These are phyloP conservation scores for Groenewaldozyma salmanticensis DNA, from an alignment of 805 yeast species.

Conservation along the genomic window DNA sequence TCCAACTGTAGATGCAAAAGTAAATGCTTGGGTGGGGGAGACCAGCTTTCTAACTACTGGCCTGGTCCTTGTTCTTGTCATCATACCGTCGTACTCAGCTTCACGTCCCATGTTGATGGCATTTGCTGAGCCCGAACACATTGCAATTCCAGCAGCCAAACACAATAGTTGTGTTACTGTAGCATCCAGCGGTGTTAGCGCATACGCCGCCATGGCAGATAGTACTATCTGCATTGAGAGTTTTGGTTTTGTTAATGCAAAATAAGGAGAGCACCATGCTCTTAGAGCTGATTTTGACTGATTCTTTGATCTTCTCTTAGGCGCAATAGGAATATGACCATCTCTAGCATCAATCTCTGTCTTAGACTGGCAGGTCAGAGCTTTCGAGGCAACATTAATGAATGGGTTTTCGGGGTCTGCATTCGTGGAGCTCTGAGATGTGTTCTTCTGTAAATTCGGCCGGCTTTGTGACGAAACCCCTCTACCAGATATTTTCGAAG, in stretches of 20 bases:
- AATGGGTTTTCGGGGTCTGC: conserved; percentile 1
- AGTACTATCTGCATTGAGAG: conserved; percentile 80
- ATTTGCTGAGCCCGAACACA: conserved; percentile 90
- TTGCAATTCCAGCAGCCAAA: conserved; percentile 74
- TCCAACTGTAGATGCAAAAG: conserved; percentile 72
- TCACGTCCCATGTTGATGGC: conserved; percentile 97
- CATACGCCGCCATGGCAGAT: conserved; percentile 89
- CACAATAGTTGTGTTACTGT: conserved; percentile 60
- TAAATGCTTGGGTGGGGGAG: conserved; percentile 65
- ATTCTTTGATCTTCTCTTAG: conserved; percentile 2
- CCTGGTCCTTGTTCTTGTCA: conserved; percentile 80
- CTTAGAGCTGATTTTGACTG: conserved; percentile 6
- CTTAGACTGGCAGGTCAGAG: conserved; percentile 15
- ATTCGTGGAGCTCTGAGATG: too few relatives aligned
- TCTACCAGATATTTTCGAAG: too few relatives aligned
- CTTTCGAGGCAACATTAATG: conserved; percentile 10
- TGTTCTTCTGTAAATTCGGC: too few relatives aligned
- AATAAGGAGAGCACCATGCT: conserved; percentile 30
- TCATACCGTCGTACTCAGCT: conserved; percentile 75
- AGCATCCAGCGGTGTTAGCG: conserved; percentile 77
- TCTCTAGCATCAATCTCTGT: conserved; percentile 3
- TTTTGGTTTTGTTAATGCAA: conserved; percentile 84
- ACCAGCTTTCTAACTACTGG: conserved; percentile 84
- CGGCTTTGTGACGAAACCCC: too few relatives aligned
- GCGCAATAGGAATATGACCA: background rate